Evolutionary conservation across 2,329 filamentous ascomycete genomes (phyloP).

Genomic region (Aureobasidium sp.): DNA sequence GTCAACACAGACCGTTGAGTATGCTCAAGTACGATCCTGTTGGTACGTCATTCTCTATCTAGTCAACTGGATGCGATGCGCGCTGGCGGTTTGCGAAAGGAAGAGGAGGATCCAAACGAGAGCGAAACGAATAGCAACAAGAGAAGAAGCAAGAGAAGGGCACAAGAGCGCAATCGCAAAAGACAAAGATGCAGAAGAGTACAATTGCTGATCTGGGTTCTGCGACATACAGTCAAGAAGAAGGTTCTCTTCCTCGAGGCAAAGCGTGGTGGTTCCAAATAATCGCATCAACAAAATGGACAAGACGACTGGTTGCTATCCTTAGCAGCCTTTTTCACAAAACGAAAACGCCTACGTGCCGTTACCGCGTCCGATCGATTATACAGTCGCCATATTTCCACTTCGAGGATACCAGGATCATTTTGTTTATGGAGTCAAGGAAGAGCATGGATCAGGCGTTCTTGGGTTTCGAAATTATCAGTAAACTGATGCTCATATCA

Average conservation of each 20-base stretch:
- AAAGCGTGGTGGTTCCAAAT: constrained; percentile 42
- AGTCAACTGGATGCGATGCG: background rate
- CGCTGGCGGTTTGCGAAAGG: background rate
- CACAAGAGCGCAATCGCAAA: background rate
- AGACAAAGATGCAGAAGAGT: background rate
- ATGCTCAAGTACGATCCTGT: constrained; percentile 99
- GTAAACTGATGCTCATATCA: background rate
- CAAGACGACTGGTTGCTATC: background rate
- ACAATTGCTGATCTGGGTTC: background rate
- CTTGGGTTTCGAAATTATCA: background rate
- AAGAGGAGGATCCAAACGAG: background rate
- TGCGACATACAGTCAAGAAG: constrained; percentile 64
- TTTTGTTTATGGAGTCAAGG: constrained; percentile 2
- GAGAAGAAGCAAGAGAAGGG: background rate
- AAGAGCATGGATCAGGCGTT: constrained; percentile 12
- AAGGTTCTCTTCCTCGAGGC: constrained; percentile 93
- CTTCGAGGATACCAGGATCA: background rate
- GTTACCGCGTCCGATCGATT: background rate
- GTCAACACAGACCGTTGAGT: constrained; percentile 75
- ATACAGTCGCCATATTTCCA: background rate
- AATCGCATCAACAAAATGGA: background rate
- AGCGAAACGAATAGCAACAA: background rate
- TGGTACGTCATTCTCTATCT: constrained; percentile 52
- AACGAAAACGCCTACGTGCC: too few relatives aligned
- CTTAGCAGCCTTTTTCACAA: background rate